A percentile compares a stretch with the other conserved stretches of the same genome.
Evolutionary conservation across 176 grass and related monocot species (phyloP).

Genomic region (Phoenix dactylifera): DNA sequence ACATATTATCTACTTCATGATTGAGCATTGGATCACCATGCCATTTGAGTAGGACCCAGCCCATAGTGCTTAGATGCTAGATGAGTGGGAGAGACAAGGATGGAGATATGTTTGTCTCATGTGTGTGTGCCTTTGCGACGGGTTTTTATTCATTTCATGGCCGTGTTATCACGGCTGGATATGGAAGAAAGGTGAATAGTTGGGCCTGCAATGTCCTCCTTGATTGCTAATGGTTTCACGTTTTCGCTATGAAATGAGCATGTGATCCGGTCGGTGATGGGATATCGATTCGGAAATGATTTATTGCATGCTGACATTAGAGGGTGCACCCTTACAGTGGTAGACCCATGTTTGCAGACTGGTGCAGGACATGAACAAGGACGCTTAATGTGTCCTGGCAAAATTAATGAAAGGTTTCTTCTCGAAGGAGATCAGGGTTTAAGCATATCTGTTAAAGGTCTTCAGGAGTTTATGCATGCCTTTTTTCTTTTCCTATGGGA

Average conservation of each 20-base stretch:
- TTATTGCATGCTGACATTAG: neutral
- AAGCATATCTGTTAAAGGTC: too few relatives aligned
- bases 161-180: conserved; percentile 19
- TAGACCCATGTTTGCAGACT: conserved; percentile 2
- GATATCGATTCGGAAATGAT: neutral
- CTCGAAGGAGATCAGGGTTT: too few relatives aligned
- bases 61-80: conserved; percentile 9
- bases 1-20: conserved; percentile 11
- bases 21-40: conserved; percentile 2
- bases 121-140: conserved; percentile 16
- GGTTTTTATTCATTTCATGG: conserved; percentile 9
- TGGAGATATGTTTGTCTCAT: conserved; percentile 32
- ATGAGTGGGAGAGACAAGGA: conserved; percentile 21
- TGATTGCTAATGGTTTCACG: neutral
- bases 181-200: neutral
- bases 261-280: neutral
- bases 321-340: neutral
- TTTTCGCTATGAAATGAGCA: neutral
- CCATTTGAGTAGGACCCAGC: conserved; percentile 6
- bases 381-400: neutral
- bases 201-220: neutral
- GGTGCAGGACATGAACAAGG: neutral
- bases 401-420: too few relatives aligned
- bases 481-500: too few relatives aligned
- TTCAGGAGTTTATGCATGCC: too few relatives aligned